A percentile compares a stretch with the other conserved stretches of the same genome.
These are phyloP conservation scores for Colletotrichum acutatum DNA, from an alignment of 2,329 filamentous ascomycete genomes.

Conservation along the genomic window DNA sequence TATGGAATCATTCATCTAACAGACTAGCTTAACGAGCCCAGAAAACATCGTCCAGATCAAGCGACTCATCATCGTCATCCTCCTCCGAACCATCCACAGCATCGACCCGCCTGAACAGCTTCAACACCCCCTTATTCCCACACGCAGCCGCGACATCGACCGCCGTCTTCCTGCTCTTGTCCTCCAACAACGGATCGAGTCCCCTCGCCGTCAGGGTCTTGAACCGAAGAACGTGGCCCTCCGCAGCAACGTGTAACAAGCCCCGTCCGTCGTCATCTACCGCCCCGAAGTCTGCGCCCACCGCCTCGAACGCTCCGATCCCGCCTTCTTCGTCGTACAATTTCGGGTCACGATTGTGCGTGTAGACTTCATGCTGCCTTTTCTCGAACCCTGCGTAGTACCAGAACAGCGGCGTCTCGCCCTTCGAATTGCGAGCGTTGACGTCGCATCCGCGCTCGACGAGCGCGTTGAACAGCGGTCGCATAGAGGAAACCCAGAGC, in stretches of 20 bases:
- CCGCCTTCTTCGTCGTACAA: neutral
- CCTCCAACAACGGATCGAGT: constrained; percentile 44
- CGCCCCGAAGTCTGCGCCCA: constrained; percentile 42
- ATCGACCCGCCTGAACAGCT: constrained; percentile 40
- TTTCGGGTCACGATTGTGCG: neutral
- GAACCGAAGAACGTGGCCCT: constrained; percentile 37
- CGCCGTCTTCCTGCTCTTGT: constrained; percentile 42
- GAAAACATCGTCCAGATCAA: neutral
- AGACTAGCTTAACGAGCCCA: neutral
- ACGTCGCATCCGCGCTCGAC: constrained; percentile 36
- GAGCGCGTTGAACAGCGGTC: constrained; percentile 36
- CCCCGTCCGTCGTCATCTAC: constrained; percentile 41
- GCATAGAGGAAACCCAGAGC: constrained; percentile 6
- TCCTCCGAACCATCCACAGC: neutral
- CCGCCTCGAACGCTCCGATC: constrained; percentile 29
- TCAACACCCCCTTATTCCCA: constrained; percentile 41
- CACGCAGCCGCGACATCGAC: constrained; percentile 48
- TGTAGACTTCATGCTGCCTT: too few relatives aligned
- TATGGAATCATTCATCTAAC: too few relatives aligned
- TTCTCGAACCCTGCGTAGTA: constrained; percentile 2
- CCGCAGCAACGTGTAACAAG: constrained; percentile 44
- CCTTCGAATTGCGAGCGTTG: constrained; percentile 39
- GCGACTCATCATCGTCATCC: neutral
- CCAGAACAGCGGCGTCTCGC: constrained; percentile 41
- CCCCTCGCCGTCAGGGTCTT: constrained; percentile 41